phyloP scores from a whole-genome alignment of 83 land plant genomes.

The Isoetes engelmannii region DNA sequence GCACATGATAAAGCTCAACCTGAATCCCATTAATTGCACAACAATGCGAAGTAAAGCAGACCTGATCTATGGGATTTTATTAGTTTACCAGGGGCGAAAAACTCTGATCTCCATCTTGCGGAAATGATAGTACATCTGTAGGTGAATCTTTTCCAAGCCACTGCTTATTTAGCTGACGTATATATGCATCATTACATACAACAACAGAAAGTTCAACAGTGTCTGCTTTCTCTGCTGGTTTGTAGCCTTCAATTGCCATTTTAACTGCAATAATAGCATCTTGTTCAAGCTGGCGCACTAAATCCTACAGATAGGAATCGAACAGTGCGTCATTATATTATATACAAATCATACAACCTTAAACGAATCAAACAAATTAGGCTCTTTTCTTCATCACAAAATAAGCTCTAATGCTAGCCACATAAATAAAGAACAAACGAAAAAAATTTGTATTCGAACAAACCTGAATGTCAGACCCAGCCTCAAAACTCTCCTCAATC shows the following conservation, averaged over 20 bases:
- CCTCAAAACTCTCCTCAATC: too few relatives aligned
- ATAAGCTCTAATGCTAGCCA: too few relatives aligned
- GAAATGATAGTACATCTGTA: constrained; percentile 87
- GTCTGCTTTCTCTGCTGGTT: constrained; percentile 51
- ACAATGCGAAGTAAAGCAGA: background rate
- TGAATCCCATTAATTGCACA: background rate
- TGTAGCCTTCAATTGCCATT: constrained; percentile 59
- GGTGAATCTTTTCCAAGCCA: constrained; percentile 79
- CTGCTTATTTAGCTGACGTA: constrained; percentile 71
- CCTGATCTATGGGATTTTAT: background rate
- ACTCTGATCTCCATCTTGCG: constrained; percentile 60
- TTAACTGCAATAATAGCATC: constrained; percentile 87
- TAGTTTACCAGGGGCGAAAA: constrained; percentile 63
- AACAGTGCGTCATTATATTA: too few relatives aligned
- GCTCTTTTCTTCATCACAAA: too few relatives aligned
- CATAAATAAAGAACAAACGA: too few relatives aligned
- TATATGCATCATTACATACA: constrained; percentile 78
- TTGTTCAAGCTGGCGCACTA: constrained; percentile 66
- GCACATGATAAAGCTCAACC: constrained; percentile 20
- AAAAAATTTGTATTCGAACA: too few relatives aligned
- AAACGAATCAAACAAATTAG: too few relatives aligned
- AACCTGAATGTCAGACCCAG: too few relatives aligned
- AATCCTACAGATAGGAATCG: constrained; percentile 34
- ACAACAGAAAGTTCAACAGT: constrained; percentile 72
- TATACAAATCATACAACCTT: too few relatives aligned